Evolutionary conservation across 257 asterid genomes (phyloP), one percentile per base, ranked within the genome.

Genomic region (Solanum bulbocastanum): DNA sequence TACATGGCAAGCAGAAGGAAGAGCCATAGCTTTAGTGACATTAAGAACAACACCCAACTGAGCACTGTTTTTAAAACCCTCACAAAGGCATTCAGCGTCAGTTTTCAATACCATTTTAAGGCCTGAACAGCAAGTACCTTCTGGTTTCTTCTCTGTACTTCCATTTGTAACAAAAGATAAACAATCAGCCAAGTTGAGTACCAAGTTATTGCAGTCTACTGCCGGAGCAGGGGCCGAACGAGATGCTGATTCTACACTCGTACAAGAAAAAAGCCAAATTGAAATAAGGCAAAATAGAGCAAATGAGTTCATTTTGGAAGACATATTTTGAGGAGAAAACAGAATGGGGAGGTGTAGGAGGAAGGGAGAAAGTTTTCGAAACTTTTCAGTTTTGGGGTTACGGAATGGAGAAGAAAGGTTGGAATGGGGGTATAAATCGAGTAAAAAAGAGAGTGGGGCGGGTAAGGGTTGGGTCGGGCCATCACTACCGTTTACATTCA

Each of bases 1-100:
- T 69, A 94, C 94, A 81, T 92, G 96, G 92, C 99, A 96, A 82
- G 98, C 98, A 66, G 97, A 85, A 35, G 99, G 99, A 14, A 96
- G 96, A 60, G 93, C 46, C 87, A 94, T 32, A 22, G 98, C 99
- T 73, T 95, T 95, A 85, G 96, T 90, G 74, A 96, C 91, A 87
- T 96, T 94, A 25, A 96, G 92, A 13, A 94, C 89, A 33, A 95
- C 92, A 7, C 98, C 99, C 39, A 96, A 89, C 88, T 95, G 98
- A 4, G 98, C 98, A 89, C 98, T 95, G 91, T 94, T 94, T 79
- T 89, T 93, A 52, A 95, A 96, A n/a, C 92, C 91, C 74, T 94
- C 94, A 90, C 99, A 96, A 5, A 96, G 93, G 86, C 99, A 96
- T 15, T 93, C 92, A 3, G 99, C 90, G 87, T 94, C 88, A 3